These are phyloP conservation scores for Wickerhamomyces hampshirensis DNA, from an alignment of 805 yeast genomes.

Conservation along the genomic window DNA sequence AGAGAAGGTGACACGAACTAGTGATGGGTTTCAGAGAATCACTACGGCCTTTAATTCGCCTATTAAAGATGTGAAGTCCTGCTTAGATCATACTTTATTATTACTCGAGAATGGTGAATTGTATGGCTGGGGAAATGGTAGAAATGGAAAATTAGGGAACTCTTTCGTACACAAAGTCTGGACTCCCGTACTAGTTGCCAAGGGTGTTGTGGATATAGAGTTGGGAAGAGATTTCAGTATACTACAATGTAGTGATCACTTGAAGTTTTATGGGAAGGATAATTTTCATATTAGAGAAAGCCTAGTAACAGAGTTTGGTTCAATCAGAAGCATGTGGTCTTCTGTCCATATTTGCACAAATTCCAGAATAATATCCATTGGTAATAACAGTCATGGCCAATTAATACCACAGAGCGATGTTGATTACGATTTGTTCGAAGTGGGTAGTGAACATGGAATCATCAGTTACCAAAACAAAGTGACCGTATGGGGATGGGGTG, in stretches of 20 bases:
- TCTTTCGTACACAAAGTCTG: constrained; percentile 11
- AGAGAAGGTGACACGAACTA: constrained; percentile 5
- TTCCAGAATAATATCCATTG: constrained; percentile 43
- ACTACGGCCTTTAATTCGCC: no score
- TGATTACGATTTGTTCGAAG: constrained; percentile 25
- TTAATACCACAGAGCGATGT: constrained; percentile 25
- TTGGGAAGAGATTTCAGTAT: constrained; percentile 61
- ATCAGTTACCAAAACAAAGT: constrained; percentile 32
- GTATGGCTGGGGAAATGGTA: constrained; percentile 65
- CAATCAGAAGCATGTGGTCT: constrained; percentile 76
- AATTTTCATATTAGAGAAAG: constrained; percentile 16
- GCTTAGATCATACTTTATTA: constrained; percentile 43
- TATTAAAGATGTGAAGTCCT: constrained; percentile 31
- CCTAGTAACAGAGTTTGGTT: no score
- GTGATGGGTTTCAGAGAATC: no score
- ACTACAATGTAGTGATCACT: constrained; percentile 20
- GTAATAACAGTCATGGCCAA: constrained; percentile 80
- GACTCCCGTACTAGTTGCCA: constrained; percentile 8
- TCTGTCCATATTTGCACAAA: constrained; percentile 49
- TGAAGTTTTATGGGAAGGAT: constrained; percentile 33
- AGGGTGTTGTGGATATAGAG: constrained; percentile 2
- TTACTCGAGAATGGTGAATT: constrained; percentile 36
- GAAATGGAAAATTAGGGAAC: constrained; percentile 50
- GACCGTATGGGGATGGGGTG: constrained; percentile 97
- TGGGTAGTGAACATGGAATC: constrained; percentile 90